phyloP scores from a whole-genome alignment of 371 early-diverging fungal genomes.

The Mucor racemosus region DNA sequence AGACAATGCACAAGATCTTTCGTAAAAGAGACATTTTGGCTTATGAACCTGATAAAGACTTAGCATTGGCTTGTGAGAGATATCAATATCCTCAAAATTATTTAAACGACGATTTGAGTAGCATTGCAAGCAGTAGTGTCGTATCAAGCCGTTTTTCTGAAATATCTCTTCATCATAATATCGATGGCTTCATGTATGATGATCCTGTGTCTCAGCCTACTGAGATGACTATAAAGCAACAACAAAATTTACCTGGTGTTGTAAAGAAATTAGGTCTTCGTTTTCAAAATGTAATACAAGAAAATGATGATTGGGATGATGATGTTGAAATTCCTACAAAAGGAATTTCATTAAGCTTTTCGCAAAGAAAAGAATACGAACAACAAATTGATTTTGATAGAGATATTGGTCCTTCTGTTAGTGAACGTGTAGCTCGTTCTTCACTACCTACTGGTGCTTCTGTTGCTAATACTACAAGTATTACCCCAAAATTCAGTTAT shows the following conservation, averaged over 20 bases:
- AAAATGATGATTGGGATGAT: slow-evolving; percentile 37
- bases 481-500: not conserved
- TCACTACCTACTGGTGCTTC: not conserved
- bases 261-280: slow-evolving; percentile 25
- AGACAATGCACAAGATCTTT: slow-evolving; percentile 11
- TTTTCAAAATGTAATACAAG: slow-evolving; percentile 15
- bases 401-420: slow-evolving; percentile 14
- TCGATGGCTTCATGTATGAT: slow-evolving; percentile 42
- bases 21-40: slow-evolving; percentile 17
- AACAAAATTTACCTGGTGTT: slow-evolving; percentile 15
- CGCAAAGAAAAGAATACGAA: not conserved
- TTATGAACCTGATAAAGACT: slow-evolving; percentile 33
- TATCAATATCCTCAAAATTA: slow-evolving; percentile 17
- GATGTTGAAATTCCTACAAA: slow-evolving; percentile 25
- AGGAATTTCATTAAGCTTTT: not conserved
- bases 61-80: slow-evolving; percentile 34
- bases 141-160: slow-evolving; percentile 13
- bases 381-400: not conserved
- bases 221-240: slow-evolving; percentile 1
- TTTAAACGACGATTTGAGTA: slow-evolving; percentile 32
- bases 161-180: slow-evolving; percentile 10
- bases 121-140: slow-evolving; percentile 23
- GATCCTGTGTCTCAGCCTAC: slow-evolving; percentile 2
- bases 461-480: not conserved
- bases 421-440: slow-evolving; percentile 7